Conservation (phyloP, 2,329 filamentous ascomycete species). For the Dendrostoma leiphaemia region DNA sequence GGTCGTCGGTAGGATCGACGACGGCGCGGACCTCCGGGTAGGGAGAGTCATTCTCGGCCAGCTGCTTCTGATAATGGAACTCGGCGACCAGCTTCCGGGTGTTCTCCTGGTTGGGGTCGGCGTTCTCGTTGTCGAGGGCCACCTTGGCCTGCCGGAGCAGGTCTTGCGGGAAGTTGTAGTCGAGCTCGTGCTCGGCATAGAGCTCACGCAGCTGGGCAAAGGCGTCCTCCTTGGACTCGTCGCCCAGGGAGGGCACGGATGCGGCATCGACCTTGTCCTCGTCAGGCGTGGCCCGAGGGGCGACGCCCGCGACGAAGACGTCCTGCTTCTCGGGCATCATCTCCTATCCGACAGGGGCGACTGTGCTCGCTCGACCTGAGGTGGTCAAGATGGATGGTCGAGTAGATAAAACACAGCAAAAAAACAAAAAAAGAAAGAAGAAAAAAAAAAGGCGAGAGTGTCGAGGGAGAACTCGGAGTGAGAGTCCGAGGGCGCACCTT, state of each 20-base stretch:
- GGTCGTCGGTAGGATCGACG: constrained; percentile 55
- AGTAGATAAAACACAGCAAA: no score
- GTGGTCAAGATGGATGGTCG: neutral
- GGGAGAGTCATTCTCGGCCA: constrained; percentile 28
- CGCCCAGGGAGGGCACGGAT: neutral
- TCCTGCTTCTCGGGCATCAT: constrained; percentile 9
- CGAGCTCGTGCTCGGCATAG: constrained; percentile 11
- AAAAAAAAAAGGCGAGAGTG: neutral
- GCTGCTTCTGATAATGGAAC: constrained; percentile 9
- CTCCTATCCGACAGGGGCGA: no score
- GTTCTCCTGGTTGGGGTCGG: constrained; percentile 9
- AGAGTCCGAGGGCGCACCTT: neutral
- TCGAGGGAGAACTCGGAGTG: neutral
- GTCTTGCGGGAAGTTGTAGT: constrained; percentile 10
- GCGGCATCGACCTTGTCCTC: constrained; percentile 3
- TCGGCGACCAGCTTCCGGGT: constrained; percentile 8
- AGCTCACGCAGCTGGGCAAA: constrained; percentile 9
- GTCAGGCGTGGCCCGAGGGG: neutral
- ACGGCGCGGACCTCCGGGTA: constrained; percentile 57
- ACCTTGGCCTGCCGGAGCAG: constrained; percentile 3
- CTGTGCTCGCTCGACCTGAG: no score
- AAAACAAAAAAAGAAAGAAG: no score
- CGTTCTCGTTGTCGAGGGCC: constrained; percentile 8
- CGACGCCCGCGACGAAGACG: constrained; percentile 1
- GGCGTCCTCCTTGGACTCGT: constrained; percentile 1